Conservation (phyloP, 345 rosid genomes). For the Acer negundo region DNA sequence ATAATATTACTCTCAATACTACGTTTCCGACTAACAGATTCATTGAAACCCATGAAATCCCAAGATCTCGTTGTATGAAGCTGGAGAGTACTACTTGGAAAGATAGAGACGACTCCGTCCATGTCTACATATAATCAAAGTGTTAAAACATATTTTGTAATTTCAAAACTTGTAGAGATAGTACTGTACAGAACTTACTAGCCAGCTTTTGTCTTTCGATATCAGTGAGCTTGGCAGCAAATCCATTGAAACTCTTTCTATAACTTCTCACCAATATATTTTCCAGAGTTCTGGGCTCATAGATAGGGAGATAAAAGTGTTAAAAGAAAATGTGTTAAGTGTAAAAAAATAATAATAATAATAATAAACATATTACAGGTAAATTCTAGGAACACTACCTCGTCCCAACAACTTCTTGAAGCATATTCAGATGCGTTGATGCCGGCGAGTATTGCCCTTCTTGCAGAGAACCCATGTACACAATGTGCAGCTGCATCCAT, state of each 20-base stretch:
- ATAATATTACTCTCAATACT: conserved; percentile 29
- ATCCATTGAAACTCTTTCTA: conserved; percentile 48
- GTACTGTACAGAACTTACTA: conserved; percentile 22
- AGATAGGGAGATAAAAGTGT: neutral
- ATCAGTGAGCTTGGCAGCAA: conserved; percentile 46
- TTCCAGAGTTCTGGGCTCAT: conserved; percentile 12
- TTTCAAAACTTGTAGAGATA: too few relatives aligned
- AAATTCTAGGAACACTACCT: conserved; percentile 10
- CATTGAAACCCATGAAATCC: conserved; percentile 44
- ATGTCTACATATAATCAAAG: conserved; percentile 14
- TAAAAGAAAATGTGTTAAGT: neutral
- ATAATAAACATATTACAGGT: neutral
- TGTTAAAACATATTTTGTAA: neutral
- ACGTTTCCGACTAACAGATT: neutral
- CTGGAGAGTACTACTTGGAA: conserved; percentile 29
- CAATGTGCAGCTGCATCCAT: conserved; percentile 31
- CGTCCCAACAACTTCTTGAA: conserved; percentile 15
- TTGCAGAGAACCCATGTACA: conserved; percentile 49
- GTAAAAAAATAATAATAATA: neutral
- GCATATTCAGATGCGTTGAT: conserved; percentile 31
- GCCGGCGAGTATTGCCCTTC: conserved; percentile 17
- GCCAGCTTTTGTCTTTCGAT: conserved; percentile 34
- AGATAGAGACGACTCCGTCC: conserved; percentile 36
- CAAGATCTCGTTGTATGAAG: conserved; percentile 50
- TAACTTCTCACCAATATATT: conserved; percentile 38